Evolutionary conservation across 2,329 filamentous ascomycete genomes (phyloP), one percentile per base, ranked within the genome.

Genomic region (Penicillium sp.): DNA sequence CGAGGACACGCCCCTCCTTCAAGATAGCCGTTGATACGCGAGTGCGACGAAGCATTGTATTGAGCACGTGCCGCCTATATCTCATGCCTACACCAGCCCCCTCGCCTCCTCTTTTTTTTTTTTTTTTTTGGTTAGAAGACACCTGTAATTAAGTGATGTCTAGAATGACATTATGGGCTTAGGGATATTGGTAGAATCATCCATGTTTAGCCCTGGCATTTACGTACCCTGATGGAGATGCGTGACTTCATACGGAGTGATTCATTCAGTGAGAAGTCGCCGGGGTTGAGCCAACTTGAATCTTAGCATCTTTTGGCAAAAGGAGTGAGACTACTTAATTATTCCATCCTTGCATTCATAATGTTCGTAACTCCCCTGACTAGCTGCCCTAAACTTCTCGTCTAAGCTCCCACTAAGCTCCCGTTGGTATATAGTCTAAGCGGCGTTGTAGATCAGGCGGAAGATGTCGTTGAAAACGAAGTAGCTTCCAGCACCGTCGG

Each of bases 401-500:
- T 41, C 35, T 41, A 41, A 41, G 17, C 9, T 9, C 15, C 15
- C 11, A 41, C 35, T 5, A 15, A 13, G 15, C 13, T 5, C 47
- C 26, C 17, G 19, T 31, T 45, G 38, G 29, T 49, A 64, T 67
- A 62, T 62, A 29, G 15, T 48, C 31, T 59, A 59, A 59, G 57
- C 52, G 38, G 70, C 70, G 54, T 71, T 66, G 80, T 91, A 94
- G 70, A 97, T 86, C 65, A 98, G 87, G 81, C 91, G 91, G 88
- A 98, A 98, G 77, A 98, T 82, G 79, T 98, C 94, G 84, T 98
- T 97, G 83, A 89, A 90, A 76, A 98, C 91, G 78, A 87, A 97
- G 84, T 90, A 97, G 80, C 85, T 88, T 70, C 88, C 90, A 55
- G 73, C 69, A 30, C 79, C 79, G 59, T 92, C 90, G 64, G 88